Evolutionary conservation across 1,284 basidiomycete genomes (phyloP).

Genomic region (Ceratobasidium sp.): DNA sequence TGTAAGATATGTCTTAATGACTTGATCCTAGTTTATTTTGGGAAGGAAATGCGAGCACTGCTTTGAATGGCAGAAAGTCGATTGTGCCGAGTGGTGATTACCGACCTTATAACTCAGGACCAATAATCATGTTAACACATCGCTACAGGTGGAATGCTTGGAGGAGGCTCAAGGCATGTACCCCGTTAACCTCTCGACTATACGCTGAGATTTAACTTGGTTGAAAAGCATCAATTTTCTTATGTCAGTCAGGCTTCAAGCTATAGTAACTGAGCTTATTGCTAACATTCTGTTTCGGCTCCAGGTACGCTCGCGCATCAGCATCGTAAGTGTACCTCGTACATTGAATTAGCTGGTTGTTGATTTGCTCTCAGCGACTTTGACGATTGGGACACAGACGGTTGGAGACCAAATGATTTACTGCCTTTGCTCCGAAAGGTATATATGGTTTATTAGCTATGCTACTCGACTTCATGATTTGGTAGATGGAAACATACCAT

Average conservation of each 20-base stretch:
- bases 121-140: neutral
- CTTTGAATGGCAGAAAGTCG: neutral
- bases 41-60: neutral
- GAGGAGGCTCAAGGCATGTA: constrained; percentile 12
- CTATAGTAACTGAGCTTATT: neutral
- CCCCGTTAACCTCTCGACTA: neutral
- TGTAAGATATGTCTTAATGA: neutral
- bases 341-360: neutral
- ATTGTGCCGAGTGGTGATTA: neutral
- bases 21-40: constrained; percentile 10
- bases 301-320: constrained; percentile 15
- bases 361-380: constrained; percentile 13
- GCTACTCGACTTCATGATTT: neutral
- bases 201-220: neutral
- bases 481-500: constrained; percentile 31
- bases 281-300: neutral
- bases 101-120: neutral
- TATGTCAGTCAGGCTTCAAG: neutral
- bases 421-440: constrained; percentile 32
- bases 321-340: neutral
- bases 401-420: constrained; percentile 30
- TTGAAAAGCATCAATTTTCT: constrained; percentile 4
- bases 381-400: constrained; percentile 34
- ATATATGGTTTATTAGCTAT: neutral
- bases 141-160: neutral